These are phyloP conservation scores for Talaromyces pinophilus DNA, from an alignment of 2,329 filamentous ascomycete genomes.

Conservation along the genomic window DNA sequence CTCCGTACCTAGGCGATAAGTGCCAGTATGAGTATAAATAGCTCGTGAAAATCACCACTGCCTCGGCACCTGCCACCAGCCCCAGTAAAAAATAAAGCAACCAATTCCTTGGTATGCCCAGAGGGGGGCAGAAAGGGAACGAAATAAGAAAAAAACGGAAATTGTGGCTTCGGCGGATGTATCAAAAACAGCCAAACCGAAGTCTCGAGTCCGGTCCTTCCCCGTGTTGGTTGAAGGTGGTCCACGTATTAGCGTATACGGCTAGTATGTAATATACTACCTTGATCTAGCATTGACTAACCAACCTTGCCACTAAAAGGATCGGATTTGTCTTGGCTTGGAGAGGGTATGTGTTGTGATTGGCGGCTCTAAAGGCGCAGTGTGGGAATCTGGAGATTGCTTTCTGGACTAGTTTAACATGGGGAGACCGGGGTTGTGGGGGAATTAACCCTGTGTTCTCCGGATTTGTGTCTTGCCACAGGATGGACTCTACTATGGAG, in stretches of 20 bases:
- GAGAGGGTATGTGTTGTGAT: not conserved
- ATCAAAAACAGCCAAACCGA: not conserved
- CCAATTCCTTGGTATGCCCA: not conserved
- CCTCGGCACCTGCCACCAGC: not conserved
- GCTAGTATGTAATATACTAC: constrained; percentile 1
- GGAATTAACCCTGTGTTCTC: not conserved
- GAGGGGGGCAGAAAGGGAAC: not conserved
- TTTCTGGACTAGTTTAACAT: not conserved
- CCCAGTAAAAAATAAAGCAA: not conserved
- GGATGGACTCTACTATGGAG: not conserved
- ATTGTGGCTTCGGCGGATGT: constrained; percentile 5
- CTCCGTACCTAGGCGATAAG: too few relatives aligned
- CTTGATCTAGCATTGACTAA: not conserved
- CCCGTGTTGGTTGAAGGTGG: not conserved
- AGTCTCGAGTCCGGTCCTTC: not conserved
- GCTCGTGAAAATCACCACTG: not conserved
- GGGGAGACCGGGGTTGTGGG: constrained; percentile 2
- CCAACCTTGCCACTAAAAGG: too few relatives aligned
- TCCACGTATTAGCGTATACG: not conserved
- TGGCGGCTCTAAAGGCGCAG: not conserved
- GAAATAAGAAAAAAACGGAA: not conserved
- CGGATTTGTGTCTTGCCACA: not conserved
- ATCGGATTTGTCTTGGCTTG: not conserved
- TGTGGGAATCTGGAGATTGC: not conserved
- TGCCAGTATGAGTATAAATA: not conserved